Base-by-base conservation (phyloP, 257 asterid species). In the Ilex asprella region DNA sequence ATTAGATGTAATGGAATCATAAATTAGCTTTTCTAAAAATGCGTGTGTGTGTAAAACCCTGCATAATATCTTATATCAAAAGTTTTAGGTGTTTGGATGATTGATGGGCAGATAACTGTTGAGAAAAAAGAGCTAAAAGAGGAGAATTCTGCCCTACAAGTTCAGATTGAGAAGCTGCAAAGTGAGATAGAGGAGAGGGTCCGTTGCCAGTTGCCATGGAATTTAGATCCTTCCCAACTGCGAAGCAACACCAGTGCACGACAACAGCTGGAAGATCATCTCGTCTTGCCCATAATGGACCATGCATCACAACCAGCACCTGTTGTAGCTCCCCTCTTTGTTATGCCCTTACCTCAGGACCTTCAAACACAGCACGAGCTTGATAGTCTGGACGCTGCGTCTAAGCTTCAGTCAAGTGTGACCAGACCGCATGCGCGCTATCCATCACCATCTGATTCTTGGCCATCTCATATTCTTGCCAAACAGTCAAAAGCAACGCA, bases 81-180 rank as follows among this genome's bases (percentile, higher is more conserved):
- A 35, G 5, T 35, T 35, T 35, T 35, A 35, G 41, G 41, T 35
- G 41, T 35, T 35, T 35, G 41, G 41, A 54, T 35, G 50, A 32
- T 41, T 60, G 61, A 21, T 77, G 60, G 53, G 56, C 79, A 86
- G 95, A 75, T 83, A 50, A 74, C 79, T 10, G 56, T 41, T 0
- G 95, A 86, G 82, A 83, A 57, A 78, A 62, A 72, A 11, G 95
- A 86, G 82, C 91, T 86, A 32, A 0, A 75, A 12, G 95, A 86
- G 69, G 95, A 86, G 61, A 76, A 81, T 31, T 68, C 57, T 31
- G 82, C 82, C 15, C 76, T 86, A 13, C 82, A 76, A 67, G 78
- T 76, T 39, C 85, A 83, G 68, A 72, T 86, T 71, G 80, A 79
- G 84, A 69, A 52, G 30, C 80, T 86, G 59, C 75, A 67, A 72